Evolutionary conservation across 2,329 filamentous ascomycete species (phyloP).

Genomic region (Epichloe sp.): DNA sequence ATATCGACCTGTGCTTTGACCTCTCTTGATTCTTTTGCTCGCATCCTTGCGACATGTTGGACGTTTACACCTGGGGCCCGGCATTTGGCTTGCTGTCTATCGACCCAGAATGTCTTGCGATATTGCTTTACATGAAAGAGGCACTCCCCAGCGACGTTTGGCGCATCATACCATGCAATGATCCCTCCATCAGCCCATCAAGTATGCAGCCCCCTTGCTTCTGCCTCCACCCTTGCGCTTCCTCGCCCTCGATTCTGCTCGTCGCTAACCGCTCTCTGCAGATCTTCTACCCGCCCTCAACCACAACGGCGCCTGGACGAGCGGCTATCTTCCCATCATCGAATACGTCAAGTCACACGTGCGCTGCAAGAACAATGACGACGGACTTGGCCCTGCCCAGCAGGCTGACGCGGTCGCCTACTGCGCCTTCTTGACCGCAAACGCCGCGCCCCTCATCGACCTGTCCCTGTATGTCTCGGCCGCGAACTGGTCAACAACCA

Average conservation of each 20-base stretch:
- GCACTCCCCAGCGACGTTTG: constrained; percentile 47
- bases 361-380: constrained; percentile 24
- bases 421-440: constrained; percentile 58
- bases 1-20: neutral
- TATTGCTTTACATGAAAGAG: constrained; percentile 61
- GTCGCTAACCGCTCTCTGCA: constrained; percentile 17
- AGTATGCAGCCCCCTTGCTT: constrained; percentile 32
- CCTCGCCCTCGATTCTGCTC: neutral
- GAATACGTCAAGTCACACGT: constrained; percentile 27
- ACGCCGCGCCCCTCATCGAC: constrained; percentile 67
- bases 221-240: neutral
- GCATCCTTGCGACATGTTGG: constrained; percentile 21
- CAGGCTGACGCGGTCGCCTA: constrained; percentile 37
- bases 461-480: constrained; percentile 83
- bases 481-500: constrained; percentile 68
- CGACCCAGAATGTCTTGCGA: constrained; percentile 78
- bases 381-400: constrained; percentile 24
- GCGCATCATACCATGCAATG: constrained; percentile 60
- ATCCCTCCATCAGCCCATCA: constrained; percentile 56
- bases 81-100: constrained; percentile 83
- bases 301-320: constrained; percentile 38
- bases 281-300: constrained; percentile 42
- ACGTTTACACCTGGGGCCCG: constrained; percentile 83
- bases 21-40: neutral
- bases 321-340: constrained; percentile 49